Percentiles rank a stretch among this genome's conserved stretches.
These are phyloP conservation scores for Sporothrix luriei DNA, from an alignment of 2,329 filamentous ascomycete species.

Conservation along the genomic window DNA sequence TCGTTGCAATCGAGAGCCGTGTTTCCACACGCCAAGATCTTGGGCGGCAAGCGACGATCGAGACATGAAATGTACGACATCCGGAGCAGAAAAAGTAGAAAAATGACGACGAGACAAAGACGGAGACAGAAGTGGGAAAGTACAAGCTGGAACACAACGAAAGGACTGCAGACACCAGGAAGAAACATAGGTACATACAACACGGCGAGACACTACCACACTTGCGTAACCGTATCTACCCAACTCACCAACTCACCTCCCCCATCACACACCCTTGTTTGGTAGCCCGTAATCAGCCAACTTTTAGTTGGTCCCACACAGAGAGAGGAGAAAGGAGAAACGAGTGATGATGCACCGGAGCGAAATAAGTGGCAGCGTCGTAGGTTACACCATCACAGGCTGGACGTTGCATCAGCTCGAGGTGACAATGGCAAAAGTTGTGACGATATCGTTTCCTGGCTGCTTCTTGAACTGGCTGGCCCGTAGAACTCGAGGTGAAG, in stretches of 20 bases:
- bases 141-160: too few relatives aligned
- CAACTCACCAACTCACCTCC: neutral
- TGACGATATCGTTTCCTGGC: neutral
- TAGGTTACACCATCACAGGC: constrained; percentile 7
- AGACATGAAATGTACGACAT: neutral
- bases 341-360: too few relatives aligned
- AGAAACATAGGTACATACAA: too few relatives aligned
- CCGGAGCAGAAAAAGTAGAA: neutral
- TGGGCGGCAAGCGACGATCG: neutral
- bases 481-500: constrained; percentile 6
- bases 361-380: neutral
- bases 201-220: too few relatives aligned
- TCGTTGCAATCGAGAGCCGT: neutral
- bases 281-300: neutral
- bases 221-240: neutral
- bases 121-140: neutral
- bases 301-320: neutral
- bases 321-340: neutral
- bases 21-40: neutral
- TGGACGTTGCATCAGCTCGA: neutral
- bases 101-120: neutral
- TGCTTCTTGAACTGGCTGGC: neutral
- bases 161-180: too few relatives aligned
- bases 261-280: neutral
- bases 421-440: neutral